Evolutionary conservation across 2,329 filamentous ascomycete species (phyloP), one percentile per base, ranked within the genome.

Genomic region (Sporothrix dimorphospora): DNA sequence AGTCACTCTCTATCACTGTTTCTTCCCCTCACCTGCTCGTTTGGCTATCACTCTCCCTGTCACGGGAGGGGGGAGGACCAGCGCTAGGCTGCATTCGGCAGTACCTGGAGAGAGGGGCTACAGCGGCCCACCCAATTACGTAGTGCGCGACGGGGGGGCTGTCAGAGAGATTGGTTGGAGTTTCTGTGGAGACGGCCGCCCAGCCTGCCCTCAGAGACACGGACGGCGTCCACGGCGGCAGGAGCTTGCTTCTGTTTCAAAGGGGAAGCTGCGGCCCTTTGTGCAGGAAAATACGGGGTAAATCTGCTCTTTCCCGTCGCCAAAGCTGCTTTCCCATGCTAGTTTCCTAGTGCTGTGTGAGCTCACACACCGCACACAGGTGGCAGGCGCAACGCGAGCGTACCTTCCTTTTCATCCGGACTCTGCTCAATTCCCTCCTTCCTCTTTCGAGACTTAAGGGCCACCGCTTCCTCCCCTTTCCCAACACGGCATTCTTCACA

Each of bases 211-310:
- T 34, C 16, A 40, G 19, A 59, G 55, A 38, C 27, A 38, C 51
- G 51, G 51, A 55, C 51, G 51, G 53, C 53, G 24, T 57, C 34
- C 53, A 57, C 51, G 51, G 53, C 53, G 24, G 34, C 34, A 27
- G 34, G 53, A 16, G 27, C 24, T 34, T 19, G 53, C 19, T 40
- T 24, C n/a, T 42, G 57, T 63, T 63, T 63, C 57, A 63, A 24
- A 51, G 24, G 34, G 65, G 45, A 67, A 67, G 65, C 65, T 67
- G 65, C 65, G 65, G 47, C 45, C 65, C 65, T 68, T 53, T 34
- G 65, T 68, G 63, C 65, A 38, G 24, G 27, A 40, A 38, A 40
- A 51, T 53, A 51, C 30, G 45, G 27, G 65, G 27, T 45, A 65
- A 65, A 45, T 45, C 38, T 45, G 59, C 59, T 27, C 59, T 45